These are phyloP conservation scores for Lactarius pseudohatsudake DNA, from an alignment of 768 basidiomycete genomes.

Conservation along the genomic window DNA sequence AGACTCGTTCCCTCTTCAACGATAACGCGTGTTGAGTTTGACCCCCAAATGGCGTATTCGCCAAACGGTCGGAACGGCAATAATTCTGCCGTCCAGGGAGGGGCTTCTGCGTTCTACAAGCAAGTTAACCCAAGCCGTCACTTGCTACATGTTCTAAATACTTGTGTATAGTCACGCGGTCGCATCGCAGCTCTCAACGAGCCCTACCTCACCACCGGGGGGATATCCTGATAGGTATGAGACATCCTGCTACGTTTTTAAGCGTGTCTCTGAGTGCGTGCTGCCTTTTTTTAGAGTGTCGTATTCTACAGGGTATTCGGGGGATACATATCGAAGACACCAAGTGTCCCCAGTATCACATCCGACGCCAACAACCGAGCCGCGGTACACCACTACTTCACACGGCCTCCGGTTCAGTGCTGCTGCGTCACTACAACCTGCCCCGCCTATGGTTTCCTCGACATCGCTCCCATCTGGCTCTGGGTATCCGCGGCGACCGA, in stretches of 20 bases:
- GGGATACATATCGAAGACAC: not conserved
- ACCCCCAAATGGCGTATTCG: conserved; percentile 51
- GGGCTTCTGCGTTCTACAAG: conserved; percentile 57
- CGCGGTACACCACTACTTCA: not conserved
- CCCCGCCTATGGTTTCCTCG: not conserved
- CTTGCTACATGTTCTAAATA: conserved; percentile 7
- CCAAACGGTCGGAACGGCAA: conserved; percentile 23
- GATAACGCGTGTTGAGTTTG: conserved; percentile 37
- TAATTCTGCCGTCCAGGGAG: conserved; percentile 25
- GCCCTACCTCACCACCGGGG: conserved; percentile 7
- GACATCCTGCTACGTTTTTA: not conserved
- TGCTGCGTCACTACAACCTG: not conserved
- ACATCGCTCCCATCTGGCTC: not conserved
- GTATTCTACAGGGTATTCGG: conserved; percentile 10
- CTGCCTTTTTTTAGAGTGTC: not conserved
- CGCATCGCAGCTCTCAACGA: conserved; percentile 43
- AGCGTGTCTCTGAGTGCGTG: not conserved
- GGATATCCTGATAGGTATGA: conserved; percentile 14
- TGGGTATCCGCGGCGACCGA: not conserved
- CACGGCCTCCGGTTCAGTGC: not conserved
- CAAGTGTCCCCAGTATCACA: conserved; percentile 1
- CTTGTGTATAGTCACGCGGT: conserved; percentile 49
- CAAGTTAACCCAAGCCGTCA: conserved; percentile 32
- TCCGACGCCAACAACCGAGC: not conserved
- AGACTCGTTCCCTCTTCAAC: conserved; percentile 7